Conservation (phyloP, 2,329 filamentous ascomycete species). For the Orbilia javanica region DNA sequence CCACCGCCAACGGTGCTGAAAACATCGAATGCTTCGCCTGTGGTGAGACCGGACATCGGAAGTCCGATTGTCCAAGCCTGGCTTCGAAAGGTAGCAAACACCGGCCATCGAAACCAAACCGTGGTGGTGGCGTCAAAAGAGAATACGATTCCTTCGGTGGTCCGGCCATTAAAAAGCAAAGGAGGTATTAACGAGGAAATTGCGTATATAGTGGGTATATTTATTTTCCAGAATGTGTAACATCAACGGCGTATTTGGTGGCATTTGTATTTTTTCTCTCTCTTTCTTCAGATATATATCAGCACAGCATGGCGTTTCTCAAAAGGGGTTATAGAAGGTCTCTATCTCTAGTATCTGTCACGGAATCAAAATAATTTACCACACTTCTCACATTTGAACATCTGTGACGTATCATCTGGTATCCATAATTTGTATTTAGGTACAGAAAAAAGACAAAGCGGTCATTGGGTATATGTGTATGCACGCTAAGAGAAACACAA, state of each 20-base stretch:
- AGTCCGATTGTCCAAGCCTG: slow-evolving; percentile 35
- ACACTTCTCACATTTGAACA: not conserved
- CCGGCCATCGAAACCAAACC: not conserved
- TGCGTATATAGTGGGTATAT: no score
- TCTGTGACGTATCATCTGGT: not conserved
- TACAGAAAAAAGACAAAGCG: not conserved
- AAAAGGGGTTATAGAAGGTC: not conserved
- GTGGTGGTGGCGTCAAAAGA: slow-evolving; percentile 13
- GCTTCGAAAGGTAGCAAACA: not conserved
- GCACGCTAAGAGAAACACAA: slow-evolving; percentile 1
- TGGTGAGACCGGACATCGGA: slow-evolving; percentile 23
- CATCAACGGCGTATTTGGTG: slow-evolving; percentile 6
- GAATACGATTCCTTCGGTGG: slow-evolving; percentile 10
- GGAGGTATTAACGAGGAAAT: slow-evolving; percentile 25
- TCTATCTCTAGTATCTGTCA: not conserved
- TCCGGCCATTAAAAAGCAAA: slow-evolving; percentile 31
- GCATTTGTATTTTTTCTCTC: not conserved
- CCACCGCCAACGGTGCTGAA: not conserved
- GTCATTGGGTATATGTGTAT: slow-evolving; percentile 37
- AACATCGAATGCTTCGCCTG: slow-evolving; percentile 41
- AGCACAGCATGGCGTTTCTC: slow-evolving; percentile 15
- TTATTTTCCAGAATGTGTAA: not conserved
- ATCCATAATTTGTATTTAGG: slow-evolving; percentile 14
- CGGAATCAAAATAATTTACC: not conserved
- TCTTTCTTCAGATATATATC: not conserved